Percentiles rank a stretch among this genome's conserved stretches.
These are phyloP conservation scores for Begonia masoniana DNA, from an alignment of 306 rosid genomes.

Conservation along the genomic window DNA sequence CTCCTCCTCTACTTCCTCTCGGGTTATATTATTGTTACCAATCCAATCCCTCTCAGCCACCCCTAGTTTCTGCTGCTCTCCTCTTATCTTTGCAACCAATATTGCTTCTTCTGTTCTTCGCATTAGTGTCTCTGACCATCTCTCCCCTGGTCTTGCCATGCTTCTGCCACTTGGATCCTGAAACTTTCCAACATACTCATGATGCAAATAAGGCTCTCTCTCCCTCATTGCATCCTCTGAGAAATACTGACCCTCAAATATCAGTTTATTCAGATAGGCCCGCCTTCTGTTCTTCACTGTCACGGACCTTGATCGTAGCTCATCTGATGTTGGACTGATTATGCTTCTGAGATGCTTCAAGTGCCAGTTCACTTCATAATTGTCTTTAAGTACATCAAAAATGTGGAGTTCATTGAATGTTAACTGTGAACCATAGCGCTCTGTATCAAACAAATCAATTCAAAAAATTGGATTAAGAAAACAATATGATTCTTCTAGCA, in stretches of 20 bases:
- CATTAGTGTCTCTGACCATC: constrained; percentile 88
- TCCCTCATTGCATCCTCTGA: constrained; percentile 89
- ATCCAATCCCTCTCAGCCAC: constrained; percentile 86
- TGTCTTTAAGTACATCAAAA: constrained; percentile 45
- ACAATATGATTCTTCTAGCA: too few relatives aligned
- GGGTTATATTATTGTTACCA: constrained; percentile 42
- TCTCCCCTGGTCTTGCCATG: constrained; percentile 89
- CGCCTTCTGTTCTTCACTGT: constrained; percentile 77
- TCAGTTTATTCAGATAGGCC: constrained; percentile 59
- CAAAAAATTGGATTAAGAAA: too few relatives aligned
- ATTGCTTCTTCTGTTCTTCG: constrained; percentile 78
- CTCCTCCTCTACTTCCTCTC: constrained; percentile 30
- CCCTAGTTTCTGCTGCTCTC: constrained; percentile 87
- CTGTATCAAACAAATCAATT: constrained; percentile 18
- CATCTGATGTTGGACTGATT: constrained; percentile 58
- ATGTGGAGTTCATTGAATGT: constrained; percentile 45
- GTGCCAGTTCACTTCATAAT: constrained; percentile 84
- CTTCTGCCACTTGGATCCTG: constrained; percentile 59
- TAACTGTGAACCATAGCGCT: constrained; percentile 72
- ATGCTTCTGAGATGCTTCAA: constrained; percentile 48
- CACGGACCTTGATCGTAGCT: constrained; percentile 51
- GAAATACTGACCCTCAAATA: constrained; percentile 48
- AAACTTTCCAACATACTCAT: constrained; percentile 78
- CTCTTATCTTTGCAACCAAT: constrained; percentile 77
- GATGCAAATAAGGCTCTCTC: constrained; percentile 83